Base-by-base conservation (phyloP, 805 yeast genomes). In the Hanseniaspora guilliermondii region DNA sequence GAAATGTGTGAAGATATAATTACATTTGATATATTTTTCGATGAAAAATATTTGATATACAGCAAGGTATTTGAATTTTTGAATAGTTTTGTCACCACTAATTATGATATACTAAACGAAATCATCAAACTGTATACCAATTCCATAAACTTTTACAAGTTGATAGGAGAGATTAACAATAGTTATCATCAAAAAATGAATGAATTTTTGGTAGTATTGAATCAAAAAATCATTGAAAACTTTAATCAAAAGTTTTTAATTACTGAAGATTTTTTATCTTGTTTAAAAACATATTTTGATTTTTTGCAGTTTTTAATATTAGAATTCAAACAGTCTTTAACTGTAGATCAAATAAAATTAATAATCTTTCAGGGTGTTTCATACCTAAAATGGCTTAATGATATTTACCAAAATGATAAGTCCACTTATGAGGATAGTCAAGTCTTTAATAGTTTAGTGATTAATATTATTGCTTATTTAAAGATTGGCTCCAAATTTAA, bases 1-100 rank as follows among this genome's bases (percentile, higher is more conserved):
- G 97, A 91, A 57, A 72, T 93, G 24, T 82, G 88, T 58, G 93
- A 85, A 62, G 97, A 93, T 62, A 73, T 88, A 49, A 79, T 93
- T 32, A 77, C 91, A 2, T 96, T 87, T 56, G 87, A 82, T 36
- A 91, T 86, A 66, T 91, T 89, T 64, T 85, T 88, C 72, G 83
- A 79, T 53, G 83, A 79, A 27, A 21, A 30, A 14, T 32, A 30
- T 11, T 85, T 85, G 1, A 74, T 83, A 41, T 91, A 89, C 2
- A 58, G 65, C 19, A 72, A 73, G 41, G 73, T 85, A 0, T 70
- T 81, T 39, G 66, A 71, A 33, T 76, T 79, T 38, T 73, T 85
- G 53, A 67, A 73, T 39, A 63, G 64, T 42, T 61, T 80, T 30
- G 62, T 53, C n/a, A 17, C 61, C 24, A 64, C 64, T 24, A 56